phyloP scores from a whole-genome alignment of 2,329 filamentous ascomycete species.

The Aspergillus bombycis region DNA sequence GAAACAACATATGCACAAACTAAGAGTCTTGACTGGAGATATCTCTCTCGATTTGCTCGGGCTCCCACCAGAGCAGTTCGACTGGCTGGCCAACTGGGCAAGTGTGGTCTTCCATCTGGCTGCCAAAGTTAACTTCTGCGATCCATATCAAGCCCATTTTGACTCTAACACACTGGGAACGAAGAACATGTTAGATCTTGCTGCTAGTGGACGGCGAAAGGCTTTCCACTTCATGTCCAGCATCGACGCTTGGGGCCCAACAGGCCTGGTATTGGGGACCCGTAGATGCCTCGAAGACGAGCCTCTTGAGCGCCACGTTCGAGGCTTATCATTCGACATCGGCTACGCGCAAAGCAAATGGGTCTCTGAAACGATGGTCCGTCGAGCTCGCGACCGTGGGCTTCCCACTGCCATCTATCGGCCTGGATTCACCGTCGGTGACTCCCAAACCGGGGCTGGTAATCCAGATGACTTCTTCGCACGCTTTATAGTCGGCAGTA shows the following conservation, averaged over 20 bases:
- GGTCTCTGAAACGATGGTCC: conserved; percentile 68
- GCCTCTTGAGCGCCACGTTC: conserved; percentile 13
- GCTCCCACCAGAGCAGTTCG: conserved; percentile 63
- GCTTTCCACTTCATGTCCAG: conserved; percentile 21
- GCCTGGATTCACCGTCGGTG: conserved; percentile 77
- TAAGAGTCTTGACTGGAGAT: conserved; percentile 56
- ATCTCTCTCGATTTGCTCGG: conserved; percentile 70
- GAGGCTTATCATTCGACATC: conserved; percentile 58
- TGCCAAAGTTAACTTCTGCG: conserved; percentile 72
- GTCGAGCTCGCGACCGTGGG: conserved; percentile 72
- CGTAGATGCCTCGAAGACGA: conserved; percentile 14
- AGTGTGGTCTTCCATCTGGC: conserved; percentile 77
- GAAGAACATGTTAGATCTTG: conserved; percentile 70
- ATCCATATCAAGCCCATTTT: conserved; percentile 68
- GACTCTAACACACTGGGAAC: conserved; percentile 73
- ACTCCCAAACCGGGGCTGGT: conserved; percentile 60
- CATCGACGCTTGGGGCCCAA: conserved; percentile 19
- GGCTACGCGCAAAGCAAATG: conserved; percentile 87
- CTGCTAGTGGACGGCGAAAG: conserved; percentile 46
- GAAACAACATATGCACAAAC: conserved; percentile 8
- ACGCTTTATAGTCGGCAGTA: conserved; percentile 76
- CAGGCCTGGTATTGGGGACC: conserved; percentile 13
- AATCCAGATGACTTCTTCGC: conserved; percentile 84
- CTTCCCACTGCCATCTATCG: conserved; percentile 71
- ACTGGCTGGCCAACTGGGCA: conserved; percentile 61